Base-by-base conservation (phyloP, 116 monocot species). In the Cymodocea nodosa region DNA sequence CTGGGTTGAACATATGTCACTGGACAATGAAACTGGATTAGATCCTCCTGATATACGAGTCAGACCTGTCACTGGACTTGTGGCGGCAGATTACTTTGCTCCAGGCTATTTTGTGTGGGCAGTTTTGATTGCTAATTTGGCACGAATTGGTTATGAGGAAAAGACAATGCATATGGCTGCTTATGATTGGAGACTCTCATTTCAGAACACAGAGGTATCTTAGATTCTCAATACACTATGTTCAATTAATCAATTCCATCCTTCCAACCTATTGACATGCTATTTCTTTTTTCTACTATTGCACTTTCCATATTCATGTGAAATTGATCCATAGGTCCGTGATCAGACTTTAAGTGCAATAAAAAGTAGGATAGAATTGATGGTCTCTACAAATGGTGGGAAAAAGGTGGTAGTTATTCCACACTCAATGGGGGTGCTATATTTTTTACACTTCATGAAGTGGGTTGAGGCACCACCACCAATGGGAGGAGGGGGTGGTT, bases 21-120 rank as follows among this genome's bases (percentile, higher is more conserved):
- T 98, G 61, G 97, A 98, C 76, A 98, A 98, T 88, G 97, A 98
- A 84, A 91, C 89, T 62, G 97, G 97, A 74, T 71, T 92, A 73
- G 97, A 98, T 79, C 91, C 91, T 68, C 71, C 85, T 52, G 97
- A 91, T 35, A 82, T 98, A 71, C 85, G 92, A 76, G 79, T 98
- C 62, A 83, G 97, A 60, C 86, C 97, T 50, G 92, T 98, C 5
- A 84, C 86, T 49, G 97, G 97, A 36, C 89, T 98, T 69, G 97
- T 98, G 17, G 97, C 97, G 36, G 97, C 97, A 23, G 97, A 98
- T 67, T 98, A 98, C 74, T 98, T 98, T 75, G 85, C 84, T 66
- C 86, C 97, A 66, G 89, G 97, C 24, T 98, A 98, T 70, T 98
- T 98, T 84, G 92, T 98, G 15, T 98, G 97, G 97, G 97, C 97